Conservation (phyloP, 2,329 filamentous ascomycete genomes). For the Aspergillus brasiliensis region DNA sequence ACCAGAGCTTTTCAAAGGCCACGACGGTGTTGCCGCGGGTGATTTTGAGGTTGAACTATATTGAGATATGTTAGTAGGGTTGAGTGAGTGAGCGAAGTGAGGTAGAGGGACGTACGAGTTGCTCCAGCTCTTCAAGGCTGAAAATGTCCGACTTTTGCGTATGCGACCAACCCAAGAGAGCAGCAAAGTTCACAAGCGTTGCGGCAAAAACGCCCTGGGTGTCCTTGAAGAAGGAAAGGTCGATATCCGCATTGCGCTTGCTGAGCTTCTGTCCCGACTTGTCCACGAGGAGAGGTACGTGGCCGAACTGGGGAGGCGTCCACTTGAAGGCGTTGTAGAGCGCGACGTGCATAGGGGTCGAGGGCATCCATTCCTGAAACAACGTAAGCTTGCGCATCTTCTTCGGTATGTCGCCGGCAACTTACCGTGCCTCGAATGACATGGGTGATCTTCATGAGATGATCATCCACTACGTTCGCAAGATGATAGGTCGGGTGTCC, state of each 20-base stretch:
- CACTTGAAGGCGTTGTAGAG: conserved; percentile 79
- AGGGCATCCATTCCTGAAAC: conserved; percentile 88
- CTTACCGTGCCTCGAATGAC: conserved; percentile 82
- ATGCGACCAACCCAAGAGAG: conserved; percentile 82
- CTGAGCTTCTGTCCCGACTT: conserved; percentile 74
- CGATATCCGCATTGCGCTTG: conserved; percentile 75
- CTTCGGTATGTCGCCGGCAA: conserved; percentile 5
- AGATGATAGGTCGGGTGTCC: conserved; percentile 95
- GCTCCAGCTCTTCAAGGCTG: conserved; percentile 68
- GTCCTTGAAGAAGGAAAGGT: conserved; percentile 60
- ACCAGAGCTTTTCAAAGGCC: conserved; percentile 75
- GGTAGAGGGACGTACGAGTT: conserved; percentile 56
- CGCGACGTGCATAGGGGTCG: conserved; percentile 76
- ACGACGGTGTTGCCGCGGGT: conserved; percentile 89
- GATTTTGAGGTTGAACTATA: conserved; percentile 79
- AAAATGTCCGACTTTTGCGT: conserved; percentile 68
- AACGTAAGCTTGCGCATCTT: neutral
- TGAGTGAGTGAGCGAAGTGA: neutral
- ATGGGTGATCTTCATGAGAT: conserved; percentile 92
- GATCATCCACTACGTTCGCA: conserved; percentile 95
- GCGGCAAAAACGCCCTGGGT: conserved; percentile 63
- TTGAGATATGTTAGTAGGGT: neutral
- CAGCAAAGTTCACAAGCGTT: conserved; percentile 76
- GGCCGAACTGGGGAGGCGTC: conserved; percentile 73
- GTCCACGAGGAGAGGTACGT: conserved; percentile 74